A percentile compares a stretch with the other conserved stretches of the same genome.
phyloP scores from a whole-genome alignment of 202 grass and related monocot genomes.

The Eragrostis tef region DNA sequence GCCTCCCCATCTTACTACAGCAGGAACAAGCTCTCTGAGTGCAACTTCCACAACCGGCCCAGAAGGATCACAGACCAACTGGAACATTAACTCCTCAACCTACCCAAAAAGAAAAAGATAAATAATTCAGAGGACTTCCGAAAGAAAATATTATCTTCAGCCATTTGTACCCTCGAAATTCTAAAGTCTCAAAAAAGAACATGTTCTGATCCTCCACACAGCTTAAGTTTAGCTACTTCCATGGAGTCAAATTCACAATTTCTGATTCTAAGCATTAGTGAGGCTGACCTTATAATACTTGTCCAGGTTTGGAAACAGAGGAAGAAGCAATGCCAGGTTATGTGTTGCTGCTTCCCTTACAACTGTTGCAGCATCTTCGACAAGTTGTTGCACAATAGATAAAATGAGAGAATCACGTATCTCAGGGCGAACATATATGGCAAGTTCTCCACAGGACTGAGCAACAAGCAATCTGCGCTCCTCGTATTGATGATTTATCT shows the following conservation, averaged over 20 bases:
- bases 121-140: constrained; percentile 46
- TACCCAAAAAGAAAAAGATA: constrained; percentile 48
- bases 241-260: constrained; percentile 53
- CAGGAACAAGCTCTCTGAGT: constrained; percentile 86
- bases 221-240: constrained; percentile 59
- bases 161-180: constrained; percentile 43
- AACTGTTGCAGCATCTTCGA: constrained; percentile 87
- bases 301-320: constrained; percentile 85
- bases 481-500: constrained; percentile 99
- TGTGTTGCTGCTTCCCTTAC: constrained; percentile 90
- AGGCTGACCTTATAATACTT: constrained; percentile 95
- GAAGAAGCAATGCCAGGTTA: constrained; percentile 87
- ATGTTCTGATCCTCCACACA: constrained; percentile 47
- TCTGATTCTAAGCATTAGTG: constrained; percentile 54
- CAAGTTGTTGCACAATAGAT: constrained; percentile 95
- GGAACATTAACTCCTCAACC: constrained; percentile 97
- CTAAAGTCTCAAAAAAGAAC: constrained; percentile 26
- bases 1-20: constrained; percentile 85
- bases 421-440: constrained; percentile 83
- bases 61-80: constrained; percentile 88
- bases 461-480: constrained; percentile 90
- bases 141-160: constrained; percentile 40
- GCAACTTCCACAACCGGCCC: constrained; percentile 78
- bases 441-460: constrained; percentile 94
- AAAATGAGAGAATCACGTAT: constrained; percentile 96